Evolutionary conservation across 345 rosid genomes (phyloP).

Genomic region (Brassica carinata): DNA sequence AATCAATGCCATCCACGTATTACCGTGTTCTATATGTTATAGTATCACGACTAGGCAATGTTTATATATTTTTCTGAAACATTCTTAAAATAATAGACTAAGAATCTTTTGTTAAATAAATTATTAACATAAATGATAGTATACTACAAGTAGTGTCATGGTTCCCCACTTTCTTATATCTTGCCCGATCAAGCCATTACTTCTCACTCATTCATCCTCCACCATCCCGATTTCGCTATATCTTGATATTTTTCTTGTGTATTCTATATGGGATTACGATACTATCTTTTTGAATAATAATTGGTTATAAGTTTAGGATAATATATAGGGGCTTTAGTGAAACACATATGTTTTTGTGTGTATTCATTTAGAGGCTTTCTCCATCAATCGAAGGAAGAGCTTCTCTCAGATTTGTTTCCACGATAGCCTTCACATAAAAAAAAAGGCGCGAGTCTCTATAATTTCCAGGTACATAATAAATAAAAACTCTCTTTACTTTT

Average conservation of each 20-base stretch:
- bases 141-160: slow-evolving; percentile 36
- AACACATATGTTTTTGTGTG: slow-evolving; percentile 1
- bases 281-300: too few species aligned
- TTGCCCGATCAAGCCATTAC: slow-evolving; percentile 19
- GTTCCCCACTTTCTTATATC: slow-evolving; percentile 36
- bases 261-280: background rate
- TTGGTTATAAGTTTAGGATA: background rate
- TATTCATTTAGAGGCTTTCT: background rate
- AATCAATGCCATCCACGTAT: background rate
- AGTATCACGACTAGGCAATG: slow-evolving; percentile 17
- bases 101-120: slow-evolving; percentile 6
- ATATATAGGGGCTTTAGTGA: background rate
- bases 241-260: slow-evolving; percentile 3
- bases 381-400: slow-evolving; percentile 21
- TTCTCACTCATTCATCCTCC: slow-evolving; percentile 12
- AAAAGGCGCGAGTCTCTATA: background rate
- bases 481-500: background rate
- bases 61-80: slow-evolving; percentile 5
- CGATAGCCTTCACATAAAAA: background rate
- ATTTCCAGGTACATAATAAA: slow-evolving; percentile 11
- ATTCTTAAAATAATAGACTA: background rate
- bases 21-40: background rate
- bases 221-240: slow-evolving; percentile 5
- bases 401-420: background rate
- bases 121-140: slow-evolving; percentile 14